Conservation (phyloP, 1,139 yeast genomes). For the Eremothecium sinecaudum region DNA sequence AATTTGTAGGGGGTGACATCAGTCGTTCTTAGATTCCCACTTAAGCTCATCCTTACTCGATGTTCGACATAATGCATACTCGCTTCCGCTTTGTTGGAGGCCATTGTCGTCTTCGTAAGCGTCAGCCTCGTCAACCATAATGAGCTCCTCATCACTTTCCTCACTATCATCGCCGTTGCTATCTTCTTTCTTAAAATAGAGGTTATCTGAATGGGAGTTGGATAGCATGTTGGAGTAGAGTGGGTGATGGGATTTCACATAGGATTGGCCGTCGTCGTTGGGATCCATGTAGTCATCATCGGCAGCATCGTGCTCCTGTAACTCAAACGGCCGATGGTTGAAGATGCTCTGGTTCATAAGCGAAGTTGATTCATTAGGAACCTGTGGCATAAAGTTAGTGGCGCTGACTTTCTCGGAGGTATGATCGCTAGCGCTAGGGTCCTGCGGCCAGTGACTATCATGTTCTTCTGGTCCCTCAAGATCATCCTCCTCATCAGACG, state of each 20-base stretch:
- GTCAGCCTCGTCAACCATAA: constrained; percentile 6
- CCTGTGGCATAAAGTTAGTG: constrained; percentile 8
- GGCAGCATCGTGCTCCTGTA: constrained; percentile 30
- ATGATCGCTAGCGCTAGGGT: constrained; percentile 8
- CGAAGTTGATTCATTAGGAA: constrained; percentile 4
- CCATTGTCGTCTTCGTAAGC: constrained; percentile 18
- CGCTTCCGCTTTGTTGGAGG: constrained; percentile 25
- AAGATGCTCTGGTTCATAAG: constrained; percentile 8
- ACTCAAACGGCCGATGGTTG: constrained; percentile 24
- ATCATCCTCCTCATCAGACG: constrained; percentile 26
- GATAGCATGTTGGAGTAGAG: constrained; percentile 36
- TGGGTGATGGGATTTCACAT: constrained; percentile 52
- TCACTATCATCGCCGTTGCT: constrained; percentile 17
- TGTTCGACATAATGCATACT: constrained; percentile 35
- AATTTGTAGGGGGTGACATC: constrained; percentile 25
- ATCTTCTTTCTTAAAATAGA: constrained; percentile 15
- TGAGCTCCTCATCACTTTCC: constrained; percentile 12
- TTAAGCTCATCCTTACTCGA: constrained; percentile 34
- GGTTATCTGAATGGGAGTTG: constrained; percentile 17
- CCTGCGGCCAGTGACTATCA: constrained; percentile 9
- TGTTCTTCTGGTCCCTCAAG: too few relatives aligned
- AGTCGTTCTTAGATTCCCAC: constrained; percentile 34
- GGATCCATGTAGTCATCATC: constrained; percentile 69
- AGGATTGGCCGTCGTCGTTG: constrained; percentile 71
- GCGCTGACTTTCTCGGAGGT: constrained; percentile 12